A percentile compares a stretch with the other conserved stretches of the same genome.
Conservation (phyloP, 1,139 yeast species). For the Blastobotrys indianensis region DNA sequence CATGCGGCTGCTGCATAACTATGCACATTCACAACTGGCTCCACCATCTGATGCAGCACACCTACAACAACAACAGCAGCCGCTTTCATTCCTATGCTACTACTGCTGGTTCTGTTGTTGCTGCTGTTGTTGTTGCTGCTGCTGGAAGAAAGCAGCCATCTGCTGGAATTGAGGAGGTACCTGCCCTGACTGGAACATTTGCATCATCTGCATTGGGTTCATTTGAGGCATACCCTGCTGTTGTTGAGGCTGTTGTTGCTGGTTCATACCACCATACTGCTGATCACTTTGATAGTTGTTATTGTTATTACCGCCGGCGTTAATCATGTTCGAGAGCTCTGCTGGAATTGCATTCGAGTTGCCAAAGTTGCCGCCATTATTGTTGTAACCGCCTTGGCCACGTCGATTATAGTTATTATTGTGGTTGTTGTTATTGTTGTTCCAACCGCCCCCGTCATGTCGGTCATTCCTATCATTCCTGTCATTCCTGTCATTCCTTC, state of each 20-base stretch:
- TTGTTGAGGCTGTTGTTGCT: slow-evolving; percentile 10
- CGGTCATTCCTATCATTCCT: slow-evolving; percentile 7
- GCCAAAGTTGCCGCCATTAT: not conserved
- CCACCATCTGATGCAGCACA: no score
- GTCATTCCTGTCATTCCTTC: slow-evolving; percentile 10
- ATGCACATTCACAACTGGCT: no score
- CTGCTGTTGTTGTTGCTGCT: slow-evolving; percentile 20
- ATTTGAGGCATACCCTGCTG: slow-evolving; percentile 9
- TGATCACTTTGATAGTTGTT: not conserved
- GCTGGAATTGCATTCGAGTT: slow-evolving; percentile 14
- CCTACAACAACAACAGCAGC: no score
- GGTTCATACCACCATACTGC: slow-evolving; percentile 5
- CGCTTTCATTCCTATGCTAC: no score
- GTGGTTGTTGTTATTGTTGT: not conserved
- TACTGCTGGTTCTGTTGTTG: slow-evolving; percentile 9
- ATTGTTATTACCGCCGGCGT: slow-evolving; percentile 1
- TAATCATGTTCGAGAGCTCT: slow-evolving; percentile 14
- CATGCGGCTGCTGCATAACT: no score
- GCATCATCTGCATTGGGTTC: slow-evolving; percentile 12
- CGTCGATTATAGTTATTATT: not conserved
- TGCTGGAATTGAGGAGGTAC: slow-evolving; percentile 16
- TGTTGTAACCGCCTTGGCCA: not conserved
- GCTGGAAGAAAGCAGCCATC: slow-evolving; percentile 20
- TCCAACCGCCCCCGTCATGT: not conserved
- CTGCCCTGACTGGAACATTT: slow-evolving; percentile 11